Conservation (phyloP, 2,329 filamentous ascomycete genomes). For the Colletotrichum sp. region DNA sequence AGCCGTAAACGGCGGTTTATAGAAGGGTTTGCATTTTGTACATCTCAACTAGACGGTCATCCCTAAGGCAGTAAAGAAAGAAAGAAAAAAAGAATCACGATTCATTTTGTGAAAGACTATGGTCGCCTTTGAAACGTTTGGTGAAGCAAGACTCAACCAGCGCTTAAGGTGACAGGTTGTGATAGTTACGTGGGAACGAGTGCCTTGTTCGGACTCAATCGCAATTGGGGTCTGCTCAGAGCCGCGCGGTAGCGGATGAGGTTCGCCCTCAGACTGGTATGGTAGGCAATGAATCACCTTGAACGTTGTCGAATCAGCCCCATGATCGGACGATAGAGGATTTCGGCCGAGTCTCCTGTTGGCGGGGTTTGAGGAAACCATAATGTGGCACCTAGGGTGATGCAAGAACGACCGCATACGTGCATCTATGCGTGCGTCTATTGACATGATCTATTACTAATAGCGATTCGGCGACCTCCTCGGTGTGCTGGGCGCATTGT, state of each 20-base stretch:
- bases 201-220: not conserved
- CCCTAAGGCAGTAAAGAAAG: not conserved
- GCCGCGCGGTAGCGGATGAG: not conserved
- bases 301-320: not conserved
- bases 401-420: not conserved
- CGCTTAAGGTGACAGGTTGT: not conserved
- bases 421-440: not conserved
- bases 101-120: not conserved
- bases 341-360: not conserved
- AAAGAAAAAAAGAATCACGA: not conserved
- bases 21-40: not conserved
- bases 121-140: not conserved
- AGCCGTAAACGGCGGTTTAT: slow-evolving; percentile 34
- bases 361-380: not conserved
- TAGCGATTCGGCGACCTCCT: not conserved
- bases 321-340: not conserved
- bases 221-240: not conserved
- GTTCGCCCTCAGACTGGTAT: not conserved
- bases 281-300: not conserved
- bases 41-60: not conserved
- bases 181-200: not conserved
- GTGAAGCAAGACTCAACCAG: not conserved
- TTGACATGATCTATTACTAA: not conserved
- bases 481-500: not conserved
- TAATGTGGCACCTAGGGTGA: not conserved